These are phyloP conservation scores for Aspergillus carlsbadensis DNA, from an alignment of 495 filamentous ascomycete genomes.

Conservation along the genomic window DNA sequence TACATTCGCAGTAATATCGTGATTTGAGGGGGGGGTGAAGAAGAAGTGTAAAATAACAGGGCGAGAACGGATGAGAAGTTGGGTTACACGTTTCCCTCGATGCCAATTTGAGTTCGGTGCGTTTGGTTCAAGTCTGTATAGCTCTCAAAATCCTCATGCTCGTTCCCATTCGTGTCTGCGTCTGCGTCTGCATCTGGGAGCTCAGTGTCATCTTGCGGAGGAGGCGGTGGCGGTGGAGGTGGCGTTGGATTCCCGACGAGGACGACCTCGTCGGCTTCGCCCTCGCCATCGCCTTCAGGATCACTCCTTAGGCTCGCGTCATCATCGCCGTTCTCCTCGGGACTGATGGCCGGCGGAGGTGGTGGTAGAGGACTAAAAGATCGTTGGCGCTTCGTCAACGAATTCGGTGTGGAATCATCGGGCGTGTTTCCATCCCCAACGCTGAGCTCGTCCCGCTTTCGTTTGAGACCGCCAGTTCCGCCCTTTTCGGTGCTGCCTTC, in stretches of 20 bases:
- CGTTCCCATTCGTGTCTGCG: not conserved
- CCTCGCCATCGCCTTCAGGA: not conserved
- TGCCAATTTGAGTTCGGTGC: conserved; percentile 21
- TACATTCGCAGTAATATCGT: not conserved
- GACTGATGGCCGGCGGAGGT: conserved; percentile 25
- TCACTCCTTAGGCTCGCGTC: conserved; percentile 23
- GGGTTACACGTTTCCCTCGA: conserved; percentile 26
- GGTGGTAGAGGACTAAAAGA: conserved; percentile 38
- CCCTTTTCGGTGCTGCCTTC: conserved; percentile 36
- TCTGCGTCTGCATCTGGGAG: not conserved
- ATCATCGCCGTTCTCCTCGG: conserved; percentile 27
- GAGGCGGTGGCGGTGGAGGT: conserved; percentile 26
- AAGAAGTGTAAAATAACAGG: not conserved
- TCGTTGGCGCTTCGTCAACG: conserved; percentile 39
- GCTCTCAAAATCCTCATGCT: conserved; percentile 13
- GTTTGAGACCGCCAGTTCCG: conserved; percentile 46
- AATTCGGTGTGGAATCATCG: conserved; percentile 20
- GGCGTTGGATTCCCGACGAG: conserved; percentile 16
- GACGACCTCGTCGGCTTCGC: conserved; percentile 18
- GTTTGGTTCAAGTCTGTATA: conserved; percentile 13
- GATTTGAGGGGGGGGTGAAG: too few species aligned
- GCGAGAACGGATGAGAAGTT: conserved; percentile 1
- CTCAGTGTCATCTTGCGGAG: conserved; percentile 13
- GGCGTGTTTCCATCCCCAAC: conserved; percentile 26
- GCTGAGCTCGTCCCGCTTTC: conserved; percentile 55